Percentiles rank a stretch among this genome's conserved stretches.
Evolutionary conservation across 2,329 filamentous ascomycete genomes (phyloP).

Genomic region (Beauveria asiatica): DNA sequence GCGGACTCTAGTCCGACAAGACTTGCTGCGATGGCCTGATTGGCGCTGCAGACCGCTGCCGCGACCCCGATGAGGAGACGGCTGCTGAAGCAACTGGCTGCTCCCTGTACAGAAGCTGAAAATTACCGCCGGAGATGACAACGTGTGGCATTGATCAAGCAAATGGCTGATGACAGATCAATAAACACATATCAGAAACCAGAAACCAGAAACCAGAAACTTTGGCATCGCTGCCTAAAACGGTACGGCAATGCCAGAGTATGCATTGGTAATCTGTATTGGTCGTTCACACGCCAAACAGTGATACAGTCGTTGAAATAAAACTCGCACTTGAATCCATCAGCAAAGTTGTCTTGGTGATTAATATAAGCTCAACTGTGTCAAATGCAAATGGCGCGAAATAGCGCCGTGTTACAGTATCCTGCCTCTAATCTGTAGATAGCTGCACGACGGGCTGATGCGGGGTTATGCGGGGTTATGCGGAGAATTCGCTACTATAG

Average conservation of each 20-base stretch:
- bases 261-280: not conserved
- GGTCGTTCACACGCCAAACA: not conserved
- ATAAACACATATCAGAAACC: no score
- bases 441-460: not conserved
- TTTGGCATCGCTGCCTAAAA: no score
- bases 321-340: not conserved
- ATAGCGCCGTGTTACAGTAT: not conserved
- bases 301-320: no score
- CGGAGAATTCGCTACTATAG: not conserved
- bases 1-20: not conserved
- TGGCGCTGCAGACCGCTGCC: conserved; percentile 1
- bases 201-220: no score
- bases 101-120: not conserved
- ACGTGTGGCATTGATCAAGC: not conserved
- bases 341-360: not conserved
- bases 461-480: conserved; percentile 8
- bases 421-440: not conserved
- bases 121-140: not conserved
- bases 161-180: no score
- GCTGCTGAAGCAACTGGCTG: not conserved
- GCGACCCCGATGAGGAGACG: not conserved
- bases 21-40: not conserved
- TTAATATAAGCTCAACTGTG: no score
- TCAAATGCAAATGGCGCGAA: not conserved
- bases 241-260: not conserved